Evolutionary conservation across 2,329 filamentous ascomycete genomes (phyloP).

Genomic region (Xylaria sp.): DNA sequence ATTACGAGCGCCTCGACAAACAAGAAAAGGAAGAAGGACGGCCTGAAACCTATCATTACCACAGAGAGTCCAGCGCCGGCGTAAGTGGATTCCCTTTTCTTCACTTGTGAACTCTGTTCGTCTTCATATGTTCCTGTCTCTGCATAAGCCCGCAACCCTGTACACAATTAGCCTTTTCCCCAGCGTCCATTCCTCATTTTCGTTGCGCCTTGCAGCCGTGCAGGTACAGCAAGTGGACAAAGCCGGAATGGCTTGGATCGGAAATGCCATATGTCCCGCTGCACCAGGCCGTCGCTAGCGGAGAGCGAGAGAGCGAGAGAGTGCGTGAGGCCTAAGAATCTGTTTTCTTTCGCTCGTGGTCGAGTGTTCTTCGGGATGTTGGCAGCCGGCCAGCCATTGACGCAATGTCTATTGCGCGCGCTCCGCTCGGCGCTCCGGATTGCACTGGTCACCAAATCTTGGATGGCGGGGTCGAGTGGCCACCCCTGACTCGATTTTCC

Average conservation of each 20-base stretch:
- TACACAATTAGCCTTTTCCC: neutral
- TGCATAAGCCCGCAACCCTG: constrained; percentile 27
- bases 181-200: neutral
- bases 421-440: constrained; percentile 23
- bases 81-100: constrained; percentile 45
- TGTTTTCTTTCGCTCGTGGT: constrained; percentile 1
- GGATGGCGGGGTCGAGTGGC: constrained; percentile 41
- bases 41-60: constrained; percentile 80
- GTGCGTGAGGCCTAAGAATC: neutral
- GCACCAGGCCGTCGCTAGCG: neutral
- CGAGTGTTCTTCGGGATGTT: neutral
- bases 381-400: constrained; percentile 32
- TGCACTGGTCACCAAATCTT: constrained; percentile 27
- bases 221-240: neutral
- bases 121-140: neutral
- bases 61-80: constrained; percentile 64
- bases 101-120: constrained; percentile 3
- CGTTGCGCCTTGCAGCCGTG: neutral
- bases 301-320: neutral
- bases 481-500: constrained; percentile 34
- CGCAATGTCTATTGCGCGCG: constrained; percentile 21
- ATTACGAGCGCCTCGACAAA: constrained; percentile 48
- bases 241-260: neutral
- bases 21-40: constrained; percentile 82
- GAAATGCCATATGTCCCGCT: neutral